phyloP scores from a whole-genome alignment of 2,329 filamentous ascomycete genomes.

The Calonectria hawksworthii region DNA sequence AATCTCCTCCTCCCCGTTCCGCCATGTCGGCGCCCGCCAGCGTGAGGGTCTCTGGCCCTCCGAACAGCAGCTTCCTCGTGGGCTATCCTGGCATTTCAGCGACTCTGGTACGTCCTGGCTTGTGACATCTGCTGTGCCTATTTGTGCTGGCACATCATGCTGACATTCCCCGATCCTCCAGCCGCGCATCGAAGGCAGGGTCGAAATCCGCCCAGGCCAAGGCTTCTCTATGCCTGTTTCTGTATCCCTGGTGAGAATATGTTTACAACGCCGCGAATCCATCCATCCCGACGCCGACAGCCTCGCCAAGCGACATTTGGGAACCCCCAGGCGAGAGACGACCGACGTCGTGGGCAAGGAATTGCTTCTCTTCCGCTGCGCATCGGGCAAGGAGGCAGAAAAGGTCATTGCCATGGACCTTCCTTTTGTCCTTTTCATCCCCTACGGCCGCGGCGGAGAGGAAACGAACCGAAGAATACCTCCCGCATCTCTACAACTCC shows the following conservation, averaged over 20 bases:
- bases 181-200: constrained; percentile 97
- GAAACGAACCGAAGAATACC: constrained; percentile 92
- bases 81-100: constrained; percentile 98
- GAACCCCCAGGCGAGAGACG: constrained; percentile 90
- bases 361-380: constrained; percentile 90
- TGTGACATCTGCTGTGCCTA: constrained; percentile 21
- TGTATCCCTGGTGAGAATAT: constrained; percentile 94
- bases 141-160: constrained; percentile 30
- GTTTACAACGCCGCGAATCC: constrained; percentile 91
- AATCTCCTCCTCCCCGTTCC: constrained; percentile 25
- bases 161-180: constrained; percentile 54
- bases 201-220: constrained; percentile 90
- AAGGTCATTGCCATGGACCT: constrained; percentile 96
- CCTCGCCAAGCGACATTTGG: constrained; percentile 90
- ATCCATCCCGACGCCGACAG: constrained; percentile 98
- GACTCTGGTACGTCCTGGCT: constrained; percentile 80
- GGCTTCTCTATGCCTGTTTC: constrained; percentile 91
- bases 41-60: constrained; percentile 96
- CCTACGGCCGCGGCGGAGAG: constrained; percentile 90
- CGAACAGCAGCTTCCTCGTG: constrained; percentile 96
- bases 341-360: constrained; percentile 96
- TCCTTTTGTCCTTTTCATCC: constrained; percentile 97
- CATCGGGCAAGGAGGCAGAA: constrained; percentile 86
- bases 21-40: constrained; percentile 52
- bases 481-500: constrained; percentile 90